Evolutionary conservation across 148 eudicot genomes (phyloP).

Genomic region (Silene latifolia): DNA sequence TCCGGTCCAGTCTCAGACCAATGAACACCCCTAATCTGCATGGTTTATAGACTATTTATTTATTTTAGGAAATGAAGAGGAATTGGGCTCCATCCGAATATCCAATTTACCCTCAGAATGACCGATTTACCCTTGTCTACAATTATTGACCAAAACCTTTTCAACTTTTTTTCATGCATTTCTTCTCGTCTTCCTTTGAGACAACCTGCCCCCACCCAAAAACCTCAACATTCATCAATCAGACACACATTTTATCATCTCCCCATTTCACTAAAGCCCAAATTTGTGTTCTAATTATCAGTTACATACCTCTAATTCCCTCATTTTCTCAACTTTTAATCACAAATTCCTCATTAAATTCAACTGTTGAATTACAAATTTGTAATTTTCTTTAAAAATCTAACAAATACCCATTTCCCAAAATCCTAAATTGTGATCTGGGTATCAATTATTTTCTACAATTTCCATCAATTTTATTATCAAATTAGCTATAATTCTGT

Average conservation of each 20-base stretch:
- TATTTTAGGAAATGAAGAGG: too few relatives aligned
- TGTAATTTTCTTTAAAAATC: too few relatives aligned
- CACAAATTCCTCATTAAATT: too few relatives aligned
- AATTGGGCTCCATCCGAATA: too few relatives aligned
- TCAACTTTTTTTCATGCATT: not conserved
- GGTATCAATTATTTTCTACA: not conserved
- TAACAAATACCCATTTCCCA: slow-evolving; percentile 16
- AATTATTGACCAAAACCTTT: not conserved
- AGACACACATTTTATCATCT: not conserved
- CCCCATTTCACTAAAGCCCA: not conserved
- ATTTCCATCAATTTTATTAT: not conserved
- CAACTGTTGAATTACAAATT: too few relatives aligned
- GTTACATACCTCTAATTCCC: not conserved
- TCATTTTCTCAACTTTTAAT: not conserved
- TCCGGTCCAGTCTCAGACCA: too few relatives aligned
- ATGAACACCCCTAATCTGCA: too few relatives aligned
- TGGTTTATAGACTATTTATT: too few relatives aligned
- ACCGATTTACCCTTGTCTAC: not conserved
- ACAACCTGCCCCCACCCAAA: not conserved
- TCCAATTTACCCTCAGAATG: too few relatives aligned
- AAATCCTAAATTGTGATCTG: slow-evolving; percentile 2
- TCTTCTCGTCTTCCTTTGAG: not conserved
- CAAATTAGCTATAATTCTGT: not conserved
- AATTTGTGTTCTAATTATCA: not conserved
- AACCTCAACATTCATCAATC: not conserved